Percentiles rank a stretch among this genome's conserved stretches.
Evolutionary conservation across 2,329 filamentous ascomycete species (phyloP).

Genomic region (Beauveria rudraprayagi): DNA sequence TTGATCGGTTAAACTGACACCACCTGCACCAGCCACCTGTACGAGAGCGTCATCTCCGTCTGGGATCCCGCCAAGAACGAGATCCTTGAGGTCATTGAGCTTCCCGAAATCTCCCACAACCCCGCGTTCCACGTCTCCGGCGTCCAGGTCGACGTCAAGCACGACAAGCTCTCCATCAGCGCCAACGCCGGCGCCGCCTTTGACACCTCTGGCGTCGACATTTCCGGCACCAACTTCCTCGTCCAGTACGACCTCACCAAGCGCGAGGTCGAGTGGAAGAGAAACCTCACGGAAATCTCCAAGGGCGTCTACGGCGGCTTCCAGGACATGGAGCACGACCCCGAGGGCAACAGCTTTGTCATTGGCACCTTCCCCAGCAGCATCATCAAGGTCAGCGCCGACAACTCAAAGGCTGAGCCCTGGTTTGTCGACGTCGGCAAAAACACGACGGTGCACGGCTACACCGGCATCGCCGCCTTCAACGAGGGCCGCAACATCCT

Average conservation of each 20-base stretch:
- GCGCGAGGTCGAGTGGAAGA: constrained; percentile 21
- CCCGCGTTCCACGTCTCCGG: constrained; percentile 20
- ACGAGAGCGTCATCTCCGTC: neutral
- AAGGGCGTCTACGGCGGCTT: constrained; percentile 27
- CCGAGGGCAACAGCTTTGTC: constrained; percentile 27
- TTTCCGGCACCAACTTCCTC: constrained; percentile 29
- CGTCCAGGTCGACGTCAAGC: constrained; percentile 24
- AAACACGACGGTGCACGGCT: constrained; percentile 15
- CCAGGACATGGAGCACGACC: constrained; percentile 32
- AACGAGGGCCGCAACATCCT: constrained; percentile 20
- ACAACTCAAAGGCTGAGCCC: constrained; percentile 19
- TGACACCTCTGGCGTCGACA: constrained; percentile 25
- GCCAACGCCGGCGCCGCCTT: constrained; percentile 28
- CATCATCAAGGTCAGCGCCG: constrained; percentile 24
- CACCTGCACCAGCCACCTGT: neutral
- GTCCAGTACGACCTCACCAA: constrained; percentile 25
- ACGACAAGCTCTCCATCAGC: constrained; percentile 26
- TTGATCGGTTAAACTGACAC: neutral
- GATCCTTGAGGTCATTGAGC: constrained; percentile 18
- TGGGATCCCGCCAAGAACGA: neutral
- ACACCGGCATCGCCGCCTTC: neutral
- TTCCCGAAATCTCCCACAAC: constrained; percentile 23
- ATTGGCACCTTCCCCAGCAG: constrained; percentile 30
- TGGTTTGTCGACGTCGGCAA: constrained; percentile 24
- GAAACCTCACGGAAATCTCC: constrained; percentile 24